A percentile compares a stretch with the other conserved stretches of the same genome.
These are phyloP conservation scores for Fraxinus albicans DNA, from an alignment of 305 asterid species.

Conservation along the genomic window DNA sequence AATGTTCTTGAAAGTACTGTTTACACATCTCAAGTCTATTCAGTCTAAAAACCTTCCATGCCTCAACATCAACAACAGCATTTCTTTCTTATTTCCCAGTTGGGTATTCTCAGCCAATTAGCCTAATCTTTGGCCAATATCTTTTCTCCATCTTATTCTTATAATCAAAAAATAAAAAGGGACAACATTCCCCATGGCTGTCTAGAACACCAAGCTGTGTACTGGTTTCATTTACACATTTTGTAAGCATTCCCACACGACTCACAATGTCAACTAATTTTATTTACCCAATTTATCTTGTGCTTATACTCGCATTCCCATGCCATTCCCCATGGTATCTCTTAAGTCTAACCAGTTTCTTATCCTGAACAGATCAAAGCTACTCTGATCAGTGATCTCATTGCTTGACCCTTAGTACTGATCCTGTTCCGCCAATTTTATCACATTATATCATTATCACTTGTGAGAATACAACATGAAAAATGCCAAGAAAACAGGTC, in stretches of 20 bases:
- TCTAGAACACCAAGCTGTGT: not conserved
- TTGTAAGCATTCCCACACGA: not conserved
- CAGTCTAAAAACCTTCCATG: slow-evolving; percentile 15
- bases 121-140: not conserved
- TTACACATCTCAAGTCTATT: slow-evolving; percentile 13
- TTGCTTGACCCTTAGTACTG: not conserved
- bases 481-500: not conserved
- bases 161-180: not conserved
- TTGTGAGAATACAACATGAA: not conserved
- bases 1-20: not conserved
- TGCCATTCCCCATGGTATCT: not conserved
- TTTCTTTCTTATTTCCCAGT: not conserved
- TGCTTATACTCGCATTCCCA: not conserved
- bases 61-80: slow-evolving; percentile 17
- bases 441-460: not conserved
- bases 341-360: not conserved
- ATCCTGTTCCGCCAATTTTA: not conserved
- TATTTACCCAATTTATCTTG: not conserved
- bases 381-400: not conserved
- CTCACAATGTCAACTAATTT: not conserved
- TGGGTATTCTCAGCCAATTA: not conserved
- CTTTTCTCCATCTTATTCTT: not conserved
- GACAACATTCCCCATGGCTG: not conserved
- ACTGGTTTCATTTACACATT: not conserved
- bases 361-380: not conserved